Conservation (phyloP, 768 basidiomycete species). For the Hericium rajendrae region DNA sequence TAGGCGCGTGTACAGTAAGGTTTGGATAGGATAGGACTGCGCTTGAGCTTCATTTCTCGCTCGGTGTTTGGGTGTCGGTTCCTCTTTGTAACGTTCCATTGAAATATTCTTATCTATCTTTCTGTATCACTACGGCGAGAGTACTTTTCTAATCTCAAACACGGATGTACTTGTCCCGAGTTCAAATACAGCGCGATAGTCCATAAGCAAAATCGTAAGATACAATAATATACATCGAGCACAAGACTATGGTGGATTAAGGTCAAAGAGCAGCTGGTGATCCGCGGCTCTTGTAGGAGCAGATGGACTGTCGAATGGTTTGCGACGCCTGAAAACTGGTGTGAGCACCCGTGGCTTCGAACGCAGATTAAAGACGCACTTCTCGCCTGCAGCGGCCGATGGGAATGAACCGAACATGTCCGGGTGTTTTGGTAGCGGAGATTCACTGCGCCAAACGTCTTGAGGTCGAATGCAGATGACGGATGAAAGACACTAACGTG, state of each 20-base stretch:
- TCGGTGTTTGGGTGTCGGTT: too few species aligned
- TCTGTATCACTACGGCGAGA: too few species aligned
- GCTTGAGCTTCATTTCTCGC: too few species aligned
- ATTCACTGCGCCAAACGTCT: conserved; percentile 48
- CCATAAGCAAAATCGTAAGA: too few species aligned
- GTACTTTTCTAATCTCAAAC: too few species aligned
- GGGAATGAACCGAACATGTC: conserved; percentile 95
- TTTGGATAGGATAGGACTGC: too few species aligned
- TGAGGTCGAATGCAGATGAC: not conserved
- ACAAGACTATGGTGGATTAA: conserved; percentile 26
- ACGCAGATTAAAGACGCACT: conserved; percentile 37
- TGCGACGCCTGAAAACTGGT: conserved; percentile 48
- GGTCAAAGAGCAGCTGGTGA: conserved; percentile 56
- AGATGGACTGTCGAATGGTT: conserved; percentile 70
- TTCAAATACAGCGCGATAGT: too few species aligned
- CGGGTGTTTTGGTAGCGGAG: conserved; percentile 91
- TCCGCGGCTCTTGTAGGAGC: conserved; percentile 68
- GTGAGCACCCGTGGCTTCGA: not conserved
- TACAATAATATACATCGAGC: too few species aligned
- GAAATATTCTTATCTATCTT: not conserved
- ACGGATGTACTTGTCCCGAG: too few species aligned
- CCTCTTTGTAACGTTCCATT: not conserved
- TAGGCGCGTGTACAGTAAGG: too few species aligned
- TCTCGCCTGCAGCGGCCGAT: conserved; percentile 92
- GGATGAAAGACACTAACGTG: conserved; percentile 2